These are phyloP conservation scores for Breynia disticha DNA, from an alignment of 441 rosid genomes.

Conservation along the genomic window DNA sequence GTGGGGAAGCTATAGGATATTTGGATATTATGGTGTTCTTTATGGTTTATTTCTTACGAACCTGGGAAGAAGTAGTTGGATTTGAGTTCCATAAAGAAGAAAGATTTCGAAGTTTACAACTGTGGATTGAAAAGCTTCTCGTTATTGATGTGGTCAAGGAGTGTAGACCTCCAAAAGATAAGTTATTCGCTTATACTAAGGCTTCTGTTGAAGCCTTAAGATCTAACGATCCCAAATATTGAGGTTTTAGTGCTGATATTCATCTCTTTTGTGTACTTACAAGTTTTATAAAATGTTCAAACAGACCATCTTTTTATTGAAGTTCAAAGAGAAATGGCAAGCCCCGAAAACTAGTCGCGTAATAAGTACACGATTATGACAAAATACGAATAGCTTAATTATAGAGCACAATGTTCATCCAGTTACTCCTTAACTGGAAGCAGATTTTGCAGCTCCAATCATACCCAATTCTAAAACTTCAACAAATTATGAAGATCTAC, in stretches of 20 bases:
- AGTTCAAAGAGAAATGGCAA: no score
- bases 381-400: no score
- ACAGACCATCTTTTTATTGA: no score
- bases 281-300: no score
- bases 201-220: not conserved
- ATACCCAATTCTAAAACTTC: no score
- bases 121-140: not conserved
- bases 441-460: no score
- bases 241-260: no score
- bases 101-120: not conserved
- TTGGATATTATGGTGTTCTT: slow-evolving; percentile 17
- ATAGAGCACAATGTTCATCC: no score
- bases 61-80: not conserved
- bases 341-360: no score
- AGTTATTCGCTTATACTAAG: not conserved
- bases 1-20: slow-evolving; percentile 29
- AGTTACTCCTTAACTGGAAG: no score
- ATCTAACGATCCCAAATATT: not conserved
- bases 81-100: not conserved
- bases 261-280: no score
- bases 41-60: not conserved
- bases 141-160: not conserved
- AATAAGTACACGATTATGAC: no score
- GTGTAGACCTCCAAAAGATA: not conserved
- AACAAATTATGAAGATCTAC: not conserved